phyloP scores from a whole-genome alignment of 2,329 filamentous ascomycete genomes.

The Metarhizium guizhouense region DNA sequence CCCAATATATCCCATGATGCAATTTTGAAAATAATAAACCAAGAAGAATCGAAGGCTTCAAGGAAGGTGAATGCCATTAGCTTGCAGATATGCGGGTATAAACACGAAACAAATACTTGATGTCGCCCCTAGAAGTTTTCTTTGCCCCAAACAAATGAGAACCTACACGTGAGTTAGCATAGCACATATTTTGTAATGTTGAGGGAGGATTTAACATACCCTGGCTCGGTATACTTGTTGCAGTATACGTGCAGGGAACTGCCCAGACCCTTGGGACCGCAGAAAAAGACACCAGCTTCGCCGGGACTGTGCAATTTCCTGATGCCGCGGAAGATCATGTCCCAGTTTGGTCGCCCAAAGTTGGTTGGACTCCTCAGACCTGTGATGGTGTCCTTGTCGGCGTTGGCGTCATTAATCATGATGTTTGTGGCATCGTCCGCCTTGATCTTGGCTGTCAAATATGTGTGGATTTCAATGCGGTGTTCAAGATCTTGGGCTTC shows the following conservation, averaged over 20 bases:
- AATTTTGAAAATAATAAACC: neutral
- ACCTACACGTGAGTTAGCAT: slow-evolving; percentile 28
- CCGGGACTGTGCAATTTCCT: slow-evolving; percentile 67
- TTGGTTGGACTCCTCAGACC: slow-evolving; percentile 75
- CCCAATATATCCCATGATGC: neutral
- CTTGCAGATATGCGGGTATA: slow-evolving; percentile 2
- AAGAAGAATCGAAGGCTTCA: neutral
- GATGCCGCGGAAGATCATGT: slow-evolving; percentile 80
- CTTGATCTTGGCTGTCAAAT: slow-evolving; percentile 81
- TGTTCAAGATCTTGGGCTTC: slow-evolving; percentile 78
- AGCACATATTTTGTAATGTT: slow-evolving; percentile 15
- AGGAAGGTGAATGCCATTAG: neutral
- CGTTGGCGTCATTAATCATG: slow-evolving; percentile 85
- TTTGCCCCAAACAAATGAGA: slow-evolving; percentile 60
- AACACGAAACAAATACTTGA: neutral
- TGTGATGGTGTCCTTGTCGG: slow-evolving; percentile 77
- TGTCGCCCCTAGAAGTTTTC: slow-evolving; percentile 49
- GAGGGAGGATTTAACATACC: slow-evolving; percentile 36
- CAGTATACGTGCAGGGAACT: slow-evolving; percentile 73
- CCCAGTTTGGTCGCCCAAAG: slow-evolving; percentile 82
- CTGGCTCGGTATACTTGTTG: slow-evolving; percentile 80
- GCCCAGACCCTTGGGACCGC: slow-evolving; percentile 71
- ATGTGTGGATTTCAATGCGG: slow-evolving; percentile 83
- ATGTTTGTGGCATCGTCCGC: slow-evolving; percentile 80
- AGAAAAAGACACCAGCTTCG: slow-evolving; percentile 76